Conservation (phyloP, 768 basidiomycete genomes). For the Termitomyces sp. region DNA sequence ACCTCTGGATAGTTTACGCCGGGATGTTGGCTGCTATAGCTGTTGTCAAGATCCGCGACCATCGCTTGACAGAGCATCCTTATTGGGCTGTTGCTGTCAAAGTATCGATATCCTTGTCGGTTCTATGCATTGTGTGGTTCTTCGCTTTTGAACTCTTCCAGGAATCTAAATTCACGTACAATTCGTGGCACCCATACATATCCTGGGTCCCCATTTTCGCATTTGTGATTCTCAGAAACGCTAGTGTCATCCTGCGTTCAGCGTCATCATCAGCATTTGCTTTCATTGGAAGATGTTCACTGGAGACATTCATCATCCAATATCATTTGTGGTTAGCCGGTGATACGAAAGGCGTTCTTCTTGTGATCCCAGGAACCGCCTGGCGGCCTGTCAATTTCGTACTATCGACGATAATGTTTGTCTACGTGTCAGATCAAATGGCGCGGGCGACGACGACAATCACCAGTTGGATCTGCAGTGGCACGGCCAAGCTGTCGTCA, state of each 20-base stretch:
- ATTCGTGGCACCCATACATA: slow-evolving; percentile 77
- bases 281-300: slow-evolving; percentile 80
- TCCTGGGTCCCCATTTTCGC: slow-evolving; percentile 77
- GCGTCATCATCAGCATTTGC: slow-evolving; percentile 63
- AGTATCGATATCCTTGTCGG: slow-evolving; percentile 41
- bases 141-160: slow-evolving; percentile 75
- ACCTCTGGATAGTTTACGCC: slow-evolving; percentile 83
- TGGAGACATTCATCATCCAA: slow-evolving; percentile 90
- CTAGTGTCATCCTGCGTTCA: slow-evolving; percentile 64
- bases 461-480: slow-evolving; percentile 52
- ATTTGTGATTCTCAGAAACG: slow-evolving; percentile 73
- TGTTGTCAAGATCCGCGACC: slow-evolving; percentile 70
- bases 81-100: slow-evolving; percentile 56
- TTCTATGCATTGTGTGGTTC: slow-evolving; percentile 63
- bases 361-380: slow-evolving; percentile 68
- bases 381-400: slow-evolving; percentile 78
- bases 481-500: slow-evolving; percentile 13
- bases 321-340: slow-evolving; percentile 84
- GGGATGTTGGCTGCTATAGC: slow-evolving; percentile 78
- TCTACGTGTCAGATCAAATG: slow-evolving; percentile 74
- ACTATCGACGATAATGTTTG: slow-evolving; percentile 69
- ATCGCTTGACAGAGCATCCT: slow-evolving; percentile 61
- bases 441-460: slow-evolving; percentile 71
- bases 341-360: slow-evolving; percentile 75
- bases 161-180: slow-evolving; percentile 81